Conservation (phyloP, 768 basidiomycete genomes). For the Tulasnella sp. region DNA sequence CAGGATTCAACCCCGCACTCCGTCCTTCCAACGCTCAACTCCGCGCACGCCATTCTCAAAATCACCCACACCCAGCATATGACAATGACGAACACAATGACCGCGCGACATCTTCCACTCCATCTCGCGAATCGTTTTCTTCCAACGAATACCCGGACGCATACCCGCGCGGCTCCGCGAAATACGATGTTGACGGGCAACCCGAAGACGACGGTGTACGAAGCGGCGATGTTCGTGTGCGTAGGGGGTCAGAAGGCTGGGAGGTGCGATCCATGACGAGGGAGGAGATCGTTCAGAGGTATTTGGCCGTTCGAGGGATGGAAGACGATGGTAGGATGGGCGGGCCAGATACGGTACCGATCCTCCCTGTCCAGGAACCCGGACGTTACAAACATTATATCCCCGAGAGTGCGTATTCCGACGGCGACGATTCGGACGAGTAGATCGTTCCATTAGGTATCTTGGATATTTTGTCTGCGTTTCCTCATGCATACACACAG, state of each 20-base stretch:
- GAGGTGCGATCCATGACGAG: slow-evolving; percentile 32
- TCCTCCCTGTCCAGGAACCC: slow-evolving; percentile 1
- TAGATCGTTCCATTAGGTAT: neutral
- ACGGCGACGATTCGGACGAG: neutral
- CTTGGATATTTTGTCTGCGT: neutral
- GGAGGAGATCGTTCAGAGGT: slow-evolving; percentile 9
- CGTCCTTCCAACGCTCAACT: slow-evolving; percentile 39
- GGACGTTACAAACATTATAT: slow-evolving; percentile 14
- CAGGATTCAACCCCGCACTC: slow-evolving; percentile 60
- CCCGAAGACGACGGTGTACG: slow-evolving; percentile 8
- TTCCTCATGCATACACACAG: neutral
- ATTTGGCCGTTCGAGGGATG: neutral
- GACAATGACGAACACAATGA: slow-evolving; percentile 26
- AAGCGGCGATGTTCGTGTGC: slow-evolving; percentile 27
- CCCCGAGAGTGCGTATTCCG: slow-evolving; percentile 1
- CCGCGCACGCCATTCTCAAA: slow-evolving; percentile 33
- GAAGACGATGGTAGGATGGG: neutral
- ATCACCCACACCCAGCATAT: slow-evolving; percentile 44
- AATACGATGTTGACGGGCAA: slow-evolving; percentile 15
- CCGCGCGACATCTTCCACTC: slow-evolving; percentile 17
- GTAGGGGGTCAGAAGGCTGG: slow-evolving; percentile 73
- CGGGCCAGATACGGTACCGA: neutral
- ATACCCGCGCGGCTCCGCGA: slow-evolving; percentile 19
- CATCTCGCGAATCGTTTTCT: slow-evolving; percentile 18
- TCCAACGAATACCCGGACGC: slow-evolving; percentile 18